Evolutionary conservation across 2,329 filamentous ascomycete species (phyloP).

Genomic region (Dothidotthia symphoricarpi): DNA sequence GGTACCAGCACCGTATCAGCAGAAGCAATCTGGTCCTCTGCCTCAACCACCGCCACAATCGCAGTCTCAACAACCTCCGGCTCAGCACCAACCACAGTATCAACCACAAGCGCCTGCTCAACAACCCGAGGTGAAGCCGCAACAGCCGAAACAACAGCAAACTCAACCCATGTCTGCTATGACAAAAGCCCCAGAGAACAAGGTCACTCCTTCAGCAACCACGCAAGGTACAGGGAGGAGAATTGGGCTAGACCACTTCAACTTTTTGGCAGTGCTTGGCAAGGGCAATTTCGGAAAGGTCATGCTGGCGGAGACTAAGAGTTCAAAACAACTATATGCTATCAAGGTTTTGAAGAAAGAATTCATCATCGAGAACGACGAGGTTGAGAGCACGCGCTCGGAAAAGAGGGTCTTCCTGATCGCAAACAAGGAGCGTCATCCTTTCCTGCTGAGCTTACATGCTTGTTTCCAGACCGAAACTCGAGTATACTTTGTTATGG

Average conservation of each 20-base stretch:
- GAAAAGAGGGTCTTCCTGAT: constrained; percentile 97
- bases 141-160: constrained; percentile 38
- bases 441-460: constrained; percentile 91
- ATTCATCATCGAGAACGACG: constrained; percentile 99
- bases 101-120: constrained; percentile 51
- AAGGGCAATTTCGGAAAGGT: constrained; percentile 99
- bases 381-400: constrained; percentile 95
- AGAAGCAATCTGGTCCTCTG: constrained; percentile 35
- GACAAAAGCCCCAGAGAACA: constrained; percentile 44
- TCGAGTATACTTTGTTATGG: constrained; percentile 98
- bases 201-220: constrained; percentile 67
- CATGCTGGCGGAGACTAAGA: constrained; percentile 98
- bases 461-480: constrained; percentile 99
- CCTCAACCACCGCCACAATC: constrained; percentile 49
- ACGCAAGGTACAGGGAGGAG: constrained; percentile 71
- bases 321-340: constrained; percentile 85
- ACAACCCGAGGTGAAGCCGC: constrained; percentile 26
- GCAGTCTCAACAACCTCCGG: constrained; percentile 45
- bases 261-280: constrained; percentile 95
- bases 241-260: constrained; percentile 97
- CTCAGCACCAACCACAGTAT: constrained; percentile 14
- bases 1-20: constrained; percentile 34
- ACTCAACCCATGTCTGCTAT: constrained; percentile 19
- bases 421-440: constrained; percentile 94
- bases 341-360: constrained; percentile 99